Base-by-base conservation (phyloP, 1,284 basidiomycete genomes). In the Paramarasmius palmivorus region DNA sequence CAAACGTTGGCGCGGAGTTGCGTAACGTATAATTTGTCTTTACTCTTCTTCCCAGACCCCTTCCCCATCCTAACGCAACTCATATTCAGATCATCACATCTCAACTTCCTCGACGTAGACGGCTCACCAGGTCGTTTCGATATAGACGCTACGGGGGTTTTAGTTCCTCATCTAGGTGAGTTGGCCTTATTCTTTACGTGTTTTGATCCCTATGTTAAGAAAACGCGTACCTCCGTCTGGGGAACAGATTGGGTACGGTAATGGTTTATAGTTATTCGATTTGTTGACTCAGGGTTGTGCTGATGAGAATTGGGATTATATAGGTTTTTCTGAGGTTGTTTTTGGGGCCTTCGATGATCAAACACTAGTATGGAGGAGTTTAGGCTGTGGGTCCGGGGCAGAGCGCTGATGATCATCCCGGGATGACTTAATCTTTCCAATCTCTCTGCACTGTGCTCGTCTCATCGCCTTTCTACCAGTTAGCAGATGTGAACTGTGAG, bases 101-200 rank as follows among this genome's bases (percentile, higher is more conserved):
- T 35, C 88, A 90, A 65, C 73, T 90, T 88, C 58, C 66, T 88
- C 45, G 78, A 80, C 51, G 67, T 73, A 5, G 83, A 88, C 61
- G 88, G 87, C 42, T 72, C 80, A 19, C 60, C 76, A 25, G 84
- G 82, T 49, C 86, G 69, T 37, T 59, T 57, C 35, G 53, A 57
- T 25, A 49, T 49, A 23, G 61, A 59, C 42, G 58, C 51, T 26
- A 55, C 48, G 14, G 57, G 61, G 49, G 55, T 60, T 10, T 46
- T 59, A 50, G 50, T 54, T 7, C 52, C 55, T 8, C 49, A 51
- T 19, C 41, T 59, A 25, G 54, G 57, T 56, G 15, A 2, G 52
- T 48, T n/a, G 26, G 29, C 32, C 19, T n/a, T 22, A 9, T 22
- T 38, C 40, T 32, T 17, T n/a, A n/a, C n/a, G n/a, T n/a, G n/a